These are phyloP conservation scores for Alectoria sarmentosa DNA, from an alignment of 495 filamentous ascomycete species.

Conservation along the genomic window DNA sequence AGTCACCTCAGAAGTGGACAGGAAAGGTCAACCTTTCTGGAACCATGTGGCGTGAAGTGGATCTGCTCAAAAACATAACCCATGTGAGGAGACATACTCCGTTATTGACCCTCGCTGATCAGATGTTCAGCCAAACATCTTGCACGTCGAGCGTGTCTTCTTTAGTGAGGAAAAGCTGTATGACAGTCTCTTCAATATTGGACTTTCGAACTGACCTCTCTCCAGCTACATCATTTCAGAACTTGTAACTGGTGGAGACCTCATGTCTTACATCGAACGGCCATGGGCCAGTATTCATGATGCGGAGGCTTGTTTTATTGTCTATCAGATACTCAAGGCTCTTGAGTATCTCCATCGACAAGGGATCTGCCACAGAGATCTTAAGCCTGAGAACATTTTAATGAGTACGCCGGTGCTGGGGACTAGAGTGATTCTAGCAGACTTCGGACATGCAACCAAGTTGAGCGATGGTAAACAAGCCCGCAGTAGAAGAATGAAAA, in stretches of 20 bases:
- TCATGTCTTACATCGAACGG: slow-evolving; percentile 52
- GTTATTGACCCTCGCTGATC: slow-evolving; percentile 21
- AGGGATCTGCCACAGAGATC: slow-evolving; percentile 55
- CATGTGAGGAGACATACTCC: slow-evolving; percentile 44
- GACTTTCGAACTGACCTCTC: background rate
- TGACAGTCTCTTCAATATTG: slow-evolving; percentile 23
- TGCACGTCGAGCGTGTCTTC: slow-evolving; percentile 49
- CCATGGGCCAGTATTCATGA: slow-evolving; percentile 40
- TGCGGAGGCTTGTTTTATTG: slow-evolving; percentile 47
- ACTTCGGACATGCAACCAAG: slow-evolving; percentile 60
- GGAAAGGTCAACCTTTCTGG: slow-evolving; percentile 13
- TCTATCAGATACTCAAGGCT: slow-evolving; percentile 53
- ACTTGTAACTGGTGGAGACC: slow-evolving; percentile 56
- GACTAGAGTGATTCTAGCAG: slow-evolving; percentile 59
- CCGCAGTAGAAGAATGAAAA: slow-evolving; percentile 47
- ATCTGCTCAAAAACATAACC: slow-evolving; percentile 47
- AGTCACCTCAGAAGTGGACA: slow-evolving; percentile 11
- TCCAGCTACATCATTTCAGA: slow-evolving; percentile 60
- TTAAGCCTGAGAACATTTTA: slow-evolving; percentile 67
- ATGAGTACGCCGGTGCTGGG: slow-evolving; percentile 44
- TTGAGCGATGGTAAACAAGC: slow-evolving; percentile 19
- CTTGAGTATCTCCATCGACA: slow-evolving; percentile 52
- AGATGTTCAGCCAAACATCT: slow-evolving; percentile 51
- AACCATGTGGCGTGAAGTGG: slow-evolving; percentile 37
- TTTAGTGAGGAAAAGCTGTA: slow-evolving; percentile 44